phyloP scores from a whole-genome alignment of 2,329 filamentous ascomycete species.

The Exophiala spinifera region DNA sequence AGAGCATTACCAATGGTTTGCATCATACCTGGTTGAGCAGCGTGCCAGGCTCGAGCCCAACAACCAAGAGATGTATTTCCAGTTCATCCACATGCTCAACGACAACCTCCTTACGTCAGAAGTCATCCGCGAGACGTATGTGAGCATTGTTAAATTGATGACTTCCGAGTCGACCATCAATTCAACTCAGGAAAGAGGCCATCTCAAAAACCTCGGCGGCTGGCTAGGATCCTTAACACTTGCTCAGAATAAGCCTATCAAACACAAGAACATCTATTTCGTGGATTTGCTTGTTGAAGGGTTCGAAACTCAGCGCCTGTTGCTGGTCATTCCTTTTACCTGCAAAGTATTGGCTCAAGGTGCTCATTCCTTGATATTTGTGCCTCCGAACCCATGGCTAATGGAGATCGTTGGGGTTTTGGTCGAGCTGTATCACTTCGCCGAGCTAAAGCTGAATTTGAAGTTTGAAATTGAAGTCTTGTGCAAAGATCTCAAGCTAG shows the following conservation, averaged over 20 bases:
- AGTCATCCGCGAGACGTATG: constrained; percentile 88
- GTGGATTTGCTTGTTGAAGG: constrained; percentile 92
- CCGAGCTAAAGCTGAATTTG: constrained; percentile 90
- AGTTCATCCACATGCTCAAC: constrained; percentile 79
- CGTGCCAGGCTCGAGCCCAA: constrained; percentile 97
- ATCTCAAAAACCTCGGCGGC: constrained; percentile 86
- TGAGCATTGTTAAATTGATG: constrained; percentile 78
- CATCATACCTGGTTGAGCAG: constrained; percentile 88
- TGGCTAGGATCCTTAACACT: constrained; percentile 94
- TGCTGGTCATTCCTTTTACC: constrained; percentile 93
- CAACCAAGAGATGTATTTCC: constrained; percentile 88
- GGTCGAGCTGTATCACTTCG: constrained; percentile 89
- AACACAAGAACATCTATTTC: constrained; percentile 95
- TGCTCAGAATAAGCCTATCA: constrained; percentile 90
- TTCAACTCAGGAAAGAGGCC: constrained; percentile 76
- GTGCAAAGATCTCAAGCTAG: constrained; percentile 86
- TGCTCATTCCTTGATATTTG: constrained; percentile 80
- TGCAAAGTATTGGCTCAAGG: constrained; percentile 93
- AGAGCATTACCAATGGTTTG: constrained; percentile 93
- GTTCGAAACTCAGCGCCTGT: constrained; percentile 83
- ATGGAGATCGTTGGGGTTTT: constrained; percentile 93
- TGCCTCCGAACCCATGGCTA: constrained; percentile 92
- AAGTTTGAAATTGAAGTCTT: constrained; percentile 99
- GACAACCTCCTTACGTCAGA: constrained; percentile 78
- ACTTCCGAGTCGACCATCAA: constrained; percentile 86